phyloP scores from a whole-genome alignment of 306 rosid species.

The Pueraria montana region DNA sequence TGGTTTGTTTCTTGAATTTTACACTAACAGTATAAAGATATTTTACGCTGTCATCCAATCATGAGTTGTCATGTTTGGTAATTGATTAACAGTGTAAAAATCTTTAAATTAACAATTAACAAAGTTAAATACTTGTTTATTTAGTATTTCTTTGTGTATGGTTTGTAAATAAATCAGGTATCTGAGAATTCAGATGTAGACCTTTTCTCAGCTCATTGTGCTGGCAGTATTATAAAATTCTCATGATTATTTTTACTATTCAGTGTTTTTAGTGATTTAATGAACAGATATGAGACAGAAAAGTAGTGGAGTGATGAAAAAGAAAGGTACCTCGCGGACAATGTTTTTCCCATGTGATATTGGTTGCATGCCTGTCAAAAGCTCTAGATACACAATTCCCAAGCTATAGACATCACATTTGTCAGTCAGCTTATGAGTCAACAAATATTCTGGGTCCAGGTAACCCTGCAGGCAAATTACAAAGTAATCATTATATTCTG shows the following conservation, averaged over 20 bases:
- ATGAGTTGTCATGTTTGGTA: background rate
- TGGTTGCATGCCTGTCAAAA: slow-evolving; percentile 73
- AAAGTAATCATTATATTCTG: slow-evolving; percentile 18
- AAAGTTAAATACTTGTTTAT: background rate
- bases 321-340: slow-evolving; percentile 74
- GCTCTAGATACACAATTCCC: slow-evolving; percentile 80
- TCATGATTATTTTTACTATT: slow-evolving; percentile 4
- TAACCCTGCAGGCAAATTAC: slow-evolving; percentile 68
- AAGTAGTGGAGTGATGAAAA: background rate
- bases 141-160: background rate
- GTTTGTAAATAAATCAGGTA: background rate
- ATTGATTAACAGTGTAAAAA: background rate
- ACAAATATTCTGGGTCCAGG: slow-evolving; percentile 79
- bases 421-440: slow-evolving; percentile 81
- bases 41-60: background rate
- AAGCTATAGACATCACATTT: slow-evolving; percentile 86
- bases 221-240: background rate
- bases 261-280: background rate
- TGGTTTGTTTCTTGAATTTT: background rate
- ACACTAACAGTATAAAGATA: background rate
- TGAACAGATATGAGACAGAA: background rate
- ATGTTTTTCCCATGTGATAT: slow-evolving; percentile 84
- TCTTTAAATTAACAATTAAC: background rate
- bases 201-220: slow-evolving; percentile 8
- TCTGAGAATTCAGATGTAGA: background rate